Conservation (phyloP, 345 rosid genomes). For the Alliaria petiolata region DNA sequence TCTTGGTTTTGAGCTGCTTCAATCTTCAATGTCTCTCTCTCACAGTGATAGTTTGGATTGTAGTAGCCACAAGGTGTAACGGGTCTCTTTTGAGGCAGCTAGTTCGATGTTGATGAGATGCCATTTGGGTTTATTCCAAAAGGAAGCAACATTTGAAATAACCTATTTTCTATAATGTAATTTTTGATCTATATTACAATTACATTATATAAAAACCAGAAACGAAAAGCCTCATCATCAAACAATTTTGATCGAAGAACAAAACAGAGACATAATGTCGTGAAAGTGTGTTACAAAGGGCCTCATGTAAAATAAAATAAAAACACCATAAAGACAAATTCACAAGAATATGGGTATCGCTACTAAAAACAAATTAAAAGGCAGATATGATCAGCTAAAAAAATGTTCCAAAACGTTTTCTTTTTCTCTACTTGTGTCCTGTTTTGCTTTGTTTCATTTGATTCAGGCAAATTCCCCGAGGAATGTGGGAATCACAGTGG, state of each 20-base stretch:
- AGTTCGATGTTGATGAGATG: neutral
- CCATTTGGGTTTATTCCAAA: neutral
- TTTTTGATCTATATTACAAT: neutral
- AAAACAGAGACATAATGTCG: neutral
- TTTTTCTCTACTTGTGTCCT: constrained; percentile 2
- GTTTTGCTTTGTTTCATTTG: neutral
- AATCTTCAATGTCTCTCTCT: no score
- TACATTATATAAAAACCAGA: neutral
- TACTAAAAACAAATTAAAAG: constrained; percentile 6
- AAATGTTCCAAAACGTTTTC: neutral
- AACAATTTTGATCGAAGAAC: neutral
- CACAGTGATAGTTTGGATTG: neutral
- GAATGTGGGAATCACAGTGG: neutral
- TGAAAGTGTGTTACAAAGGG: neutral
- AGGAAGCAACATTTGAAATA: neutral
- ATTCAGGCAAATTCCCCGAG: neutral
- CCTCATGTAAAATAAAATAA: neutral
- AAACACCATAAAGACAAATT: constrained; percentile 9
- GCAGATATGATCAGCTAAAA: constrained; percentile 7
- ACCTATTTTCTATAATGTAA: neutral
- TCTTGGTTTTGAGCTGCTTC: no score
- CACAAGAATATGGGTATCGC: constrained; percentile 14
- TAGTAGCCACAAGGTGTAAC: neutral
- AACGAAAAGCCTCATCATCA: neutral
- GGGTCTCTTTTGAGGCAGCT: neutral